These are phyloP conservation scores for Pythium sp. DNA, from an alignment of 352 stramenopile species.

Conservation along the genomic window DNA sequence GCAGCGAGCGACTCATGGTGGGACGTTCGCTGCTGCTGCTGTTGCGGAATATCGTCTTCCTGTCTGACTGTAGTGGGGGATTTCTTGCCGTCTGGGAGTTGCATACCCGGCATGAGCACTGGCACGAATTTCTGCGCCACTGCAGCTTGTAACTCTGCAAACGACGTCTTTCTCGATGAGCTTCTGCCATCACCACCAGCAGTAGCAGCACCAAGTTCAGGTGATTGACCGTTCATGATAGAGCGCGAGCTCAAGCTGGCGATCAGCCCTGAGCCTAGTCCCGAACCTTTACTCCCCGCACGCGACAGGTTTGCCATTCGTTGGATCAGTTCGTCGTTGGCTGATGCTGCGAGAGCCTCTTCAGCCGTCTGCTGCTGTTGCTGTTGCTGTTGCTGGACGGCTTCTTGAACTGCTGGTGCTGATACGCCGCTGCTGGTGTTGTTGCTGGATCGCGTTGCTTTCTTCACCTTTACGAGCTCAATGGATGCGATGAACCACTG, in stretches of 20 bases:
- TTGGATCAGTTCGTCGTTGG: constrained; percentile 58
- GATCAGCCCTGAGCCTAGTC: constrained; percentile 49
- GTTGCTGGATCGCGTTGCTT: constrained; percentile 31
- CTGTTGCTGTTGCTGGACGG: neutral
- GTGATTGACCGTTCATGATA: neutral
- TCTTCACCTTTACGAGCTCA: constrained; percentile 80
- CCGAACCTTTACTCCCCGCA: constrained; percentile 49
- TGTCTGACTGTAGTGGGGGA: neutral
- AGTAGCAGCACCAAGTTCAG: neutral
- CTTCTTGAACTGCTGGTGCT: neutral
- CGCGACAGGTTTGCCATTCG: constrained; percentile 72
- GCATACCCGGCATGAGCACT: constrained; percentile 44
- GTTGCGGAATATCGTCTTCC: neutral
- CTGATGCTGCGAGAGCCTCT: neutral
- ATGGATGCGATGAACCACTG: constrained; percentile 66
- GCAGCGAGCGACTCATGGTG: constrained; percentile 27
- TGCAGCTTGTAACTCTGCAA: constrained; percentile 14
- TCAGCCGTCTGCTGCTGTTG: constrained; percentile 23
- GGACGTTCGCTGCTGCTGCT: neutral
- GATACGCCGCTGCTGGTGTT: neutral
- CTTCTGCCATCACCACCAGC: neutral
- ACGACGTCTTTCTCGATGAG: constrained; percentile 8
- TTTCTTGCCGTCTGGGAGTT: constrained; percentile 29
- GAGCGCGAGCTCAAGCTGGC: constrained; percentile 44
- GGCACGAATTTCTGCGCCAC: constrained; percentile 38